phyloP scores from a whole-genome alignment of 306 rosid species.

The Citrullus mucosospermus region DNA sequence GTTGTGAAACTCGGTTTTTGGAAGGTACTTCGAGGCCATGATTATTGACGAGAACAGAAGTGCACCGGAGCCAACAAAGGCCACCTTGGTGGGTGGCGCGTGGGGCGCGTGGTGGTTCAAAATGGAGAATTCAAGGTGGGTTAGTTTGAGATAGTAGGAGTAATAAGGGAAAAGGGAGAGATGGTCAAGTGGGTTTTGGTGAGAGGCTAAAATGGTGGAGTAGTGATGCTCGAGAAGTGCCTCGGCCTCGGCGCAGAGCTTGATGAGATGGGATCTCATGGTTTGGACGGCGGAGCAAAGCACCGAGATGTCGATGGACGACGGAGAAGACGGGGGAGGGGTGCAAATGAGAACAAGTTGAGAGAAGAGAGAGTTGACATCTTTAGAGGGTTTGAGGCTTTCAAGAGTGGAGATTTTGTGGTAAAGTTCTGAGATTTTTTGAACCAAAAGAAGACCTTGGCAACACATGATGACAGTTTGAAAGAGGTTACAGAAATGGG shows the following conservation, averaged over 20 bases:
- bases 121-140: constrained; percentile 55
- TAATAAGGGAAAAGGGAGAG: constrained; percentile 71
- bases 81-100: constrained; percentile 28
- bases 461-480: constrained; percentile 35
- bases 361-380: constrained; percentile 80
- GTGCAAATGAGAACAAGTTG: constrained; percentile 68
- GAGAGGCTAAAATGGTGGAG: constrained; percentile 41
- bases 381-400: constrained; percentile 58
- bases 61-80: constrained; percentile 81
- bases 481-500: neutral
- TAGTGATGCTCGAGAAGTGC: constrained; percentile 54
- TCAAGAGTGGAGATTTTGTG: constrained; percentile 53
- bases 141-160: constrained; percentile 63
- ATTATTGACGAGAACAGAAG: constrained; percentile 81
- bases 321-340: constrained; percentile 26
- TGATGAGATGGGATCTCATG: constrained; percentile 49
- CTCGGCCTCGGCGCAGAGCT: constrained; percentile 66
- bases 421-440: constrained; percentile 36
- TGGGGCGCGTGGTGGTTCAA: constrained; percentile 24
- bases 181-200: constrained; percentile 33
- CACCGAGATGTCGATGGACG: constrained; percentile 41
- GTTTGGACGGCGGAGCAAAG: constrained; percentile 33
- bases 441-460: constrained; percentile 40
- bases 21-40: constrained; percentile 55
- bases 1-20: constrained; percentile 49